Percentiles rank a stretch among this genome's conserved stretches.
Conservation (phyloP, 345 rosid genomes). For the Balakata baccata region DNA sequence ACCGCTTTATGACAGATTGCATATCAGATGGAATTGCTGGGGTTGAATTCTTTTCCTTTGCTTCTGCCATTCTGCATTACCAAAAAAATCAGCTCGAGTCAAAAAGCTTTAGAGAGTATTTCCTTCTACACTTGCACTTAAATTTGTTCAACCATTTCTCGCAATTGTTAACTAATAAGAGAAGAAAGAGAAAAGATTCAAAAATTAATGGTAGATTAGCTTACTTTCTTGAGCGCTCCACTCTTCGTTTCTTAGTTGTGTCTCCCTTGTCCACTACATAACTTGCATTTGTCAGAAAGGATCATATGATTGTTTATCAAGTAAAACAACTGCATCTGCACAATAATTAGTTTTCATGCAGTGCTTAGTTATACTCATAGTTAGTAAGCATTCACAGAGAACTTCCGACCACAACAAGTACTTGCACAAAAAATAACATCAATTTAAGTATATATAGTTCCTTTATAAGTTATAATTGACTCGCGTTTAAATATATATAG, state of each 20-base stretch:
- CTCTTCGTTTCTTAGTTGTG: conserved; percentile 70
- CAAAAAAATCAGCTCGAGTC: conserved; percentile 1
- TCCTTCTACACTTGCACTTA: too few species aligned
- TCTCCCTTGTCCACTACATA: conserved; percentile 63
- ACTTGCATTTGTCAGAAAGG: conserved; percentile 21
- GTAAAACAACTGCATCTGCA: neutral
- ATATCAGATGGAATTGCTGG: conserved; percentile 54
- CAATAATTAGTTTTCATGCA: neutral
- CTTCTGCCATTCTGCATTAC: conserved; percentile 68
- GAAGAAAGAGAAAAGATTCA: neutral
- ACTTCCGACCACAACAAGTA: too few species aligned
- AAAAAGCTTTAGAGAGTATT: neutral
- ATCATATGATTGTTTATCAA: neutral
- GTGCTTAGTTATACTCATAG: neutral
- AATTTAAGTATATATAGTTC: too few species aligned
- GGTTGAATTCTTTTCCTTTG: conserved; percentile 56
- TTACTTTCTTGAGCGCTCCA: conserved; percentile 71
- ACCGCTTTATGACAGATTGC: conserved; percentile 56
- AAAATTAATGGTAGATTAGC: conserved; percentile 20
- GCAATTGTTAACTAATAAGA: neutral
- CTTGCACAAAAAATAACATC: too few species aligned
- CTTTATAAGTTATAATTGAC: too few species aligned
- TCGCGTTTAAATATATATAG: too few species aligned
- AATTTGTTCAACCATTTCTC: too few species aligned
- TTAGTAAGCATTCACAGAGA: neutral